Evolutionary conservation across 306 rosid genomes (phyloP).

Genomic region (Delonix regia): DNA sequence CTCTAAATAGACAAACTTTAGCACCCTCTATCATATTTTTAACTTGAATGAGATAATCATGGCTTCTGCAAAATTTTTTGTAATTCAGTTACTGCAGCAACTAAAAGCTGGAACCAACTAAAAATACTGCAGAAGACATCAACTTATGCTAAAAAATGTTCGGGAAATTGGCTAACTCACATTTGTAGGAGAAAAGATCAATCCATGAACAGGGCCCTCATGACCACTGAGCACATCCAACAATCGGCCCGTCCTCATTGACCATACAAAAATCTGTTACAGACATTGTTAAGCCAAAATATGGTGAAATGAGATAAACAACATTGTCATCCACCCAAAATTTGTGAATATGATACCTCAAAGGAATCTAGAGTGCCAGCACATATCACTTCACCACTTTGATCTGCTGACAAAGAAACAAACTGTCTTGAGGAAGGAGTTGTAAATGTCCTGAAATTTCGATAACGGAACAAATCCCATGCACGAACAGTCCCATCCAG

Average conservation of each 20-base stretch:
- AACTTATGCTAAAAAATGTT: slow-evolving; percentile 13
- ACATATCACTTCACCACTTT: slow-evolving; percentile 95
- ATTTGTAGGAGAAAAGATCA: slow-evolving; percentile 88
- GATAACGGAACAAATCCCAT: slow-evolving; percentile 88
- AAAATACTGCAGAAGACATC: not conserved
- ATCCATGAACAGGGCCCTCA: slow-evolving; percentile 95
- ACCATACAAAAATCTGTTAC: slow-evolving; percentile 89
- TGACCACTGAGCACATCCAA: slow-evolving; percentile 91
- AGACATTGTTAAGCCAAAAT: slow-evolving; percentile 24
- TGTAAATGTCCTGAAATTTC: slow-evolving; percentile 81
- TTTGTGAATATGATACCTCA: slow-evolving; percentile 60
- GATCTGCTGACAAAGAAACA: slow-evolving; percentile 88
- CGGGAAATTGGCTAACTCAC: slow-evolving; percentile 52
- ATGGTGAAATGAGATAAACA: not conserved
- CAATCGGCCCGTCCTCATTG: slow-evolving; percentile 85
- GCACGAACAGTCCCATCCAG: slow-evolving; percentile 97
- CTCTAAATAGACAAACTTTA: slow-evolving; percentile 26
- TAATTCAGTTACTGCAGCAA: slow-evolving; percentile 9
- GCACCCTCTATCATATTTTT: slow-evolving; percentile 1
- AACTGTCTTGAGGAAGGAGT: slow-evolving; percentile 83
- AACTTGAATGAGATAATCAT: slow-evolving; percentile 6
- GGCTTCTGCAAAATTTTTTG: slow-evolving; percentile 12
- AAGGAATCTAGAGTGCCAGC: slow-evolving; percentile 95
- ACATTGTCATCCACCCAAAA: slow-evolving; percentile 24
- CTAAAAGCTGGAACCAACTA: not conserved